Conservation (phyloP, 1,139 yeast species). For the Meyerozyma carpophila region DNA sequence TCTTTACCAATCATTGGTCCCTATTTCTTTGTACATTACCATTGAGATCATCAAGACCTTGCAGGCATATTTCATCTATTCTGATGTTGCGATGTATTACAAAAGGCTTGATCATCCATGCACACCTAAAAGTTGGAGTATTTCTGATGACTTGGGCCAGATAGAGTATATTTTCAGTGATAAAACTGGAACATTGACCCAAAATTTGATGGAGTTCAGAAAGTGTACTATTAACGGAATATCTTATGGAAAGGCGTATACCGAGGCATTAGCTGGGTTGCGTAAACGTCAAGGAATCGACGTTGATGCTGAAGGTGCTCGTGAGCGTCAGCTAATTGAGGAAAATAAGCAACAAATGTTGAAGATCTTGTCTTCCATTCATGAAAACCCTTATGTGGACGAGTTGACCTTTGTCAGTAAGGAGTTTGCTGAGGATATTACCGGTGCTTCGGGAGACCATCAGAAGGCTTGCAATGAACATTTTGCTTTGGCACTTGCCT, state of each 20-base stretch:
- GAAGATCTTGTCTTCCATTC: slow-evolving; percentile 15
- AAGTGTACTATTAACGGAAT: slow-evolving; percentile 54
- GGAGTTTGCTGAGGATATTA: slow-evolving; percentile 37
- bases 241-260: slow-evolving; percentile 55
- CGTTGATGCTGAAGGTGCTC: slow-evolving; percentile 40
- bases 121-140: slow-evolving; percentile 58
- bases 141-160: slow-evolving; percentile 62
- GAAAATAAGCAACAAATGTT: slow-evolving; percentile 38
- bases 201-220: slow-evolving; percentile 57
- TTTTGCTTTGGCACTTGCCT: slow-evolving; percentile 48
- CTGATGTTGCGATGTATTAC: slow-evolving; percentile 50
- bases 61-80: slow-evolving; percentile 52
- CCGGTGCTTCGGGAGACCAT: slow-evolving; percentile 20
- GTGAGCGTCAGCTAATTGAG: slow-evolving; percentile 34
- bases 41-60: slow-evolving; percentile 56
- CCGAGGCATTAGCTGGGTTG: slow-evolving; percentile 57
- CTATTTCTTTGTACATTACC: slow-evolving; percentile 55
- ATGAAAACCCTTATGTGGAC: slow-evolving; percentile 23
- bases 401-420: slow-evolving; percentile 46
- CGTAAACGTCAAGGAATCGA: slow-evolving; percentile 52
- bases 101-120: slow-evolving; percentile 51
- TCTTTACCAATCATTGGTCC: slow-evolving; percentile 53
- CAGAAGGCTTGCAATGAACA: slow-evolving; percentile 40
- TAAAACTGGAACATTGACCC: slow-evolving; percentile 58
- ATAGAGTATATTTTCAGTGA: slow-evolving; percentile 59